phyloP scores from a whole-genome alignment of 805 yeast genomes.

The Lachancea meyersii region DNA sequence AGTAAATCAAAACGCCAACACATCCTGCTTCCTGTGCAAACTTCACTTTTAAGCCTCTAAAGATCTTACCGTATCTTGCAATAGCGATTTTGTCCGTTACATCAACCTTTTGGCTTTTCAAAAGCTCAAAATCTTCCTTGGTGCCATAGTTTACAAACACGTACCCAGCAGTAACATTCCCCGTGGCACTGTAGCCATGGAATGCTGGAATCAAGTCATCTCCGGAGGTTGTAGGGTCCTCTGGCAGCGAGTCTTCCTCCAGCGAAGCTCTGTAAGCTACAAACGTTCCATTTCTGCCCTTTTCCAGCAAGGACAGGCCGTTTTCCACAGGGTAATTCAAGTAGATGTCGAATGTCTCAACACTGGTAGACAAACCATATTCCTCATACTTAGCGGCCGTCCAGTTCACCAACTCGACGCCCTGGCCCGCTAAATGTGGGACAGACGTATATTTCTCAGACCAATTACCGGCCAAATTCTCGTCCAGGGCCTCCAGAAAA shows the following conservation, averaged over 20 bases:
- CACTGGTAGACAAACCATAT: conserved; percentile 48
- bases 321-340: conserved; percentile 58
- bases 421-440: conserved; percentile 56
- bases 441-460: conserved; percentile 44
- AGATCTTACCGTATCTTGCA: conserved; percentile 58
- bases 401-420: conserved; percentile 46
- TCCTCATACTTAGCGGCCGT: conserved; percentile 52
- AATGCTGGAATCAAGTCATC: conserved; percentile 59
- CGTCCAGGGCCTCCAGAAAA: conserved; percentile 24
- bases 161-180: conserved; percentile 61
- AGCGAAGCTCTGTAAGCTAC: conserved; percentile 47
- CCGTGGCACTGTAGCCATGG: conserved; percentile 70
- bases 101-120: conserved; percentile 43
- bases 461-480: conserved; percentile 47
- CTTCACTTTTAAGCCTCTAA: conserved; percentile 69
- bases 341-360: conserved; percentile 56
- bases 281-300: conserved; percentile 13
- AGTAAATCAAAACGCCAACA: conserved; percentile 56
- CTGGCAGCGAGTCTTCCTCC: conserved; percentile 46
- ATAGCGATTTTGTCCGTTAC: conserved; percentile 56
- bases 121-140: conserved; percentile 47
- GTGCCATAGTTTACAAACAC: conserved; percentile 69
- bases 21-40: conserved; percentile 72
- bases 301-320: conserved; percentile 39
- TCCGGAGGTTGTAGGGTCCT: conserved; percentile 41